Evolutionary conservation across 1,284 basidiomycete genomes (phyloP).

Genomic region (Wallemia ichthyophaga): DNA sequence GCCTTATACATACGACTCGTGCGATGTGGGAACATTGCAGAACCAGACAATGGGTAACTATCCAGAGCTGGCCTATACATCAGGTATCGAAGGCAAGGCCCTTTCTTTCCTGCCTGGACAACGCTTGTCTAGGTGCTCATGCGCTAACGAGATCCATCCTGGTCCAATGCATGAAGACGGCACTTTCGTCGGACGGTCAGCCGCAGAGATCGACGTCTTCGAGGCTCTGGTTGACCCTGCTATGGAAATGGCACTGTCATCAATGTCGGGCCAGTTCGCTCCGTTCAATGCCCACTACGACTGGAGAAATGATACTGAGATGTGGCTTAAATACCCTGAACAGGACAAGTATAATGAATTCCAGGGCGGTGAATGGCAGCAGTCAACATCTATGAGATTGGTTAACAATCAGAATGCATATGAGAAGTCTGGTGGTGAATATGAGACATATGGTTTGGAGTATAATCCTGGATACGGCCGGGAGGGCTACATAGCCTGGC

Average conservation of each 20-base stretch:
- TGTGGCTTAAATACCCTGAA: not conserved
- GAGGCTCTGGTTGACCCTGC: not conserved
- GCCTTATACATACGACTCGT: constrained; percentile 17
- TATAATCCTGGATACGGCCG: not conserved
- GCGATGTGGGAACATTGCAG: constrained; percentile 24
- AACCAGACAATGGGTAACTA: constrained; percentile 18
- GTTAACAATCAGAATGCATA: not conserved
- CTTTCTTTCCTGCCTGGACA: constrained; percentile 20
- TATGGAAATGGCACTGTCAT: not conserved
- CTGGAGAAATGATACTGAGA: not conserved
- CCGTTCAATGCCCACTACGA: constrained; percentile 1
- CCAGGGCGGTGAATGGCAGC: not conserved
- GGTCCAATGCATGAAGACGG: constrained; percentile 25
- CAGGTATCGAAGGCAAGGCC: constrained; percentile 5
- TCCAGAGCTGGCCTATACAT: constrained; percentile 12
- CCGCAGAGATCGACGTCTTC: constrained; percentile 28
- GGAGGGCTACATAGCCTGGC: not conserved
- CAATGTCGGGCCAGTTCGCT: not conserved
- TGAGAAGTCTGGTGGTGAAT: not conserved
- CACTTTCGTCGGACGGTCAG: constrained; percentile 15
- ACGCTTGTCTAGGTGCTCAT: constrained; percentile 22
- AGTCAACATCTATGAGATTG: not conserved
- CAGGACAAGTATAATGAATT: not conserved
- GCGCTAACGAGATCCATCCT: constrained; percentile 30
- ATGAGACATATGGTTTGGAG: not conserved